Conservation (phyloP, 805 yeast genomes). For the Yamadazyma phyllophila region DNA sequence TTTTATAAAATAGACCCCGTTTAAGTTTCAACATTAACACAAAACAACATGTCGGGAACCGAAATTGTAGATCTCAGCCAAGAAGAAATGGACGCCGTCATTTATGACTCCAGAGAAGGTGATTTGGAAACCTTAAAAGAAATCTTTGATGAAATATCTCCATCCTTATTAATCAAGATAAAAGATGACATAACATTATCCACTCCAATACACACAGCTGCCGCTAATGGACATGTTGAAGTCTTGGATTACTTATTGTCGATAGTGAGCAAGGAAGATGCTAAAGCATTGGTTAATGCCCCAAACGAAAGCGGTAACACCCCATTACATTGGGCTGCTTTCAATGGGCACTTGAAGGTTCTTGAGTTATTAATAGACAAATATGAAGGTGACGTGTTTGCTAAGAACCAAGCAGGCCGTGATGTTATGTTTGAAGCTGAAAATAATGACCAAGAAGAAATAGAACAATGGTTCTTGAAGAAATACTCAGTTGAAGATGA, state of each 20-base stretch:
- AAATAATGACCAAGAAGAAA: conserved; percentile 66
- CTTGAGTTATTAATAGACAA: conserved; percentile 71
- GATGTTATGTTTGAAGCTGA: conserved; percentile 92
- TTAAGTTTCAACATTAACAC: not conserved
- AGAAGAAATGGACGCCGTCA: conserved; percentile 80
- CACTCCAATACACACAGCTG: conserved; percentile 91
- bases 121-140: conserved; percentile 74
- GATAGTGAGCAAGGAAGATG: conserved; percentile 44
- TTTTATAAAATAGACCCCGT: not conserved
- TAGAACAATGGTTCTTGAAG: conserved; percentile 73
- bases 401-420: conserved; percentile 70
- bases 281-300: conserved; percentile 28
- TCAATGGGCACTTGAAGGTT: conserved; percentile 75
- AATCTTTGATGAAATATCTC: conserved; percentile 59
- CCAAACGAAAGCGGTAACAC: conserved; percentile 86
- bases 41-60: conserved; percentile 15
- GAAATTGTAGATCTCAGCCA: conserved; percentile 40
- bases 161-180: conserved; percentile 42
- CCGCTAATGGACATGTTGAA: conserved; percentile 87
- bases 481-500: conserved; percentile 67
- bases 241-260: conserved; percentile 60
- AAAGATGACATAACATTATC: conserved; percentile 63
- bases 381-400: conserved; percentile 77
- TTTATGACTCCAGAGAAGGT: conserved; percentile 84
- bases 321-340: conserved; percentile 94